Percentiles rank a stretch among this genome's conserved stretches.
Evolutionary conservation across 2,329 filamentous ascomycete genomes (phyloP).

Genomic region (Chaetomiaceae sp.): DNA sequence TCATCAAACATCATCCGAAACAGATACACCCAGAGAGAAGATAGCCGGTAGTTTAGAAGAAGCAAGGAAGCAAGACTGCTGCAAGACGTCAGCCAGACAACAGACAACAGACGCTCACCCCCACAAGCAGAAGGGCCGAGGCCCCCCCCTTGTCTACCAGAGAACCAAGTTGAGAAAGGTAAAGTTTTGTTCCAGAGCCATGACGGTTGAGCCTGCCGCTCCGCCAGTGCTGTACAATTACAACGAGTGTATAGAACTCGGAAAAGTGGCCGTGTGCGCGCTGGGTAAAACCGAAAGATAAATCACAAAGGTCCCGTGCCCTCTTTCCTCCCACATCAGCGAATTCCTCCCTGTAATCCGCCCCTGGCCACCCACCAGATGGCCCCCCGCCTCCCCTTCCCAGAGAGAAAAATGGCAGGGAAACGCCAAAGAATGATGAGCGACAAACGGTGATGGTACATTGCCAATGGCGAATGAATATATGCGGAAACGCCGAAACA

Average conservation of each 20-base stretch:
- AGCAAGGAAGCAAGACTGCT: not conserved
- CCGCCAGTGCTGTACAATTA: conserved; percentile 13
- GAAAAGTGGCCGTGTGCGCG: not conserved
- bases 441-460: conserved; percentile 25
- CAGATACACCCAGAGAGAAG: not conserved
- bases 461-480: conserved; percentile 27
- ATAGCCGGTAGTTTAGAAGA: not conserved
- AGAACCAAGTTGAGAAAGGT: not conserved
- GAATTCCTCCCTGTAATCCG: not conserved
- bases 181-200: conserved; percentile 7
- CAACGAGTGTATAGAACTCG: conserved; percentile 13
- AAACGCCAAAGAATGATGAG: conserved; percentile 1
- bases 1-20: not conserved
- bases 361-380: not conserved
- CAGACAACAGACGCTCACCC: too few relatives aligned
- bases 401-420: not conserved
- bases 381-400: not conserved
- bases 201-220: conserved; percentile 10
- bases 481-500: conserved; percentile 31
- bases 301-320: not conserved
- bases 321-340: not conserved
- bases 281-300: not conserved
- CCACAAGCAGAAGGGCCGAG: not conserved
- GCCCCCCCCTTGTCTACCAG: not conserved
- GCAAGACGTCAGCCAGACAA: not conserved